Percentiles rank a stretch among this genome's conserved stretches.
Conservation (phyloP, 2,329 filamentous ascomycete species). For the Monilinia fructigena region DNA sequence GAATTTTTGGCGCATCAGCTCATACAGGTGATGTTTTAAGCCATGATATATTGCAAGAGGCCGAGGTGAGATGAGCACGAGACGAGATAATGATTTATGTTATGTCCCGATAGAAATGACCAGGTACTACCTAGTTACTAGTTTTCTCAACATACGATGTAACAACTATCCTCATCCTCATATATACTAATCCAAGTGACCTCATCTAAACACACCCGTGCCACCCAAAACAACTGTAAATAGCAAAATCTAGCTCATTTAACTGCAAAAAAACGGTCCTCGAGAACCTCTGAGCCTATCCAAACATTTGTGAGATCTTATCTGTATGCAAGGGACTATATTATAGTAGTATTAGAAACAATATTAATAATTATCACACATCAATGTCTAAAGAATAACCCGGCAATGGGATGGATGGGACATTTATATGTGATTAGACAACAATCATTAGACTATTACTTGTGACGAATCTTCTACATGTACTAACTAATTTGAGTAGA, state of each 20-base stretch:
- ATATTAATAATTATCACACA: background rate
- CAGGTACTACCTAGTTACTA: background rate
- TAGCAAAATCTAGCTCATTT: background rate
- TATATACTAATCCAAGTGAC: background rate
- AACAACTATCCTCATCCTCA: too few species aligned
- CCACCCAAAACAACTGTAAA: background rate
- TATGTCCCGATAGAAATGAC: background rate
- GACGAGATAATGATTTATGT: background rate
- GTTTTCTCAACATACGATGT: background rate
- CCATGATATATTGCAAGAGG: background rate
- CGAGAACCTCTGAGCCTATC: background rate
- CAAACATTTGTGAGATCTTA: background rate
- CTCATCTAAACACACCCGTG: background rate
- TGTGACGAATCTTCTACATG: too few species aligned
- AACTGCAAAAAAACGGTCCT: background rate
- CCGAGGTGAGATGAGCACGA: background rate
- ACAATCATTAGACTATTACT: too few species aligned
- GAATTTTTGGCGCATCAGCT: slow-evolving; percentile 45
- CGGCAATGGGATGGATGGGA: too few species aligned
- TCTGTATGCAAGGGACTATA: too few species aligned
- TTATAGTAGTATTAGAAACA: too few species aligned
- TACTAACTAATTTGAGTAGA: too few species aligned
- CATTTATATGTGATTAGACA: too few species aligned
- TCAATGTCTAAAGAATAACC: too few species aligned
- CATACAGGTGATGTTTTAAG: slow-evolving; percentile 1